Percentiles rank a stretch among this genome's conserved stretches.
phyloP scores from a whole-genome alignment of 2,329 filamentous ascomycete genomes.

The Ciborinia camelliae region DNA sequence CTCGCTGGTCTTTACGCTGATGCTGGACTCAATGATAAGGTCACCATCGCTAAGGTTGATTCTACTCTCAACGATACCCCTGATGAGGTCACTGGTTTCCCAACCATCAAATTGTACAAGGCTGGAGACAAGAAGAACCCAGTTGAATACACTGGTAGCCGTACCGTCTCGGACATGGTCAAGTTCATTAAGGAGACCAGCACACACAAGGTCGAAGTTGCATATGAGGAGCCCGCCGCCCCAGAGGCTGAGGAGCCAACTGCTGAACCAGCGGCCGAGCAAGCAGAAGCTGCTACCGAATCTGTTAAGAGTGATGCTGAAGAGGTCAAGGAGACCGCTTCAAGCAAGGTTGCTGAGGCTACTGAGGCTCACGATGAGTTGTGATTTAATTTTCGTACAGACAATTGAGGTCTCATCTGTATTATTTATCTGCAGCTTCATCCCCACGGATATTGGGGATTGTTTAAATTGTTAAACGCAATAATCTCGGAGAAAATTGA shows the following conservation, averaged over 20 bases:
- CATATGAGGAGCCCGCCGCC: slow-evolving; percentile 49
- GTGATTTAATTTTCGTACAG: slow-evolving; percentile 45
- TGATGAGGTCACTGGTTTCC: slow-evolving; percentile 95
- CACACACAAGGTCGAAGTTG: slow-evolving; percentile 75
- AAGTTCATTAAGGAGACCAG: slow-evolving; percentile 94
- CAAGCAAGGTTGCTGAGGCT: slow-evolving; percentile 46
- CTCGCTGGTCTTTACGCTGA: slow-evolving; percentile 73
- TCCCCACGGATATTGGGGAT: not conserved
- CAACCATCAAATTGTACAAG: slow-evolving; percentile 97
- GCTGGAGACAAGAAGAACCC: slow-evolving; percentile 84
- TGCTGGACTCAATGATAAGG: slow-evolving; percentile 74
- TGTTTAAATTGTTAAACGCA: slow-evolving; percentile 10
- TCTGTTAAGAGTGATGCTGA: slow-evolving; percentile 43
- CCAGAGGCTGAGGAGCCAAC: slow-evolving; percentile 45
- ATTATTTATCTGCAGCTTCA: slow-evolving; percentile 26
- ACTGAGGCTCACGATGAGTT: slow-evolving; percentile 68
- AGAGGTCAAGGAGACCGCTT: slow-evolving; percentile 47
- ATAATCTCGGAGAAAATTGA: slow-evolving; percentile 6
- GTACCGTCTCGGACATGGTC: slow-evolving; percentile 87
- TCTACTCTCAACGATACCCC: slow-evolving; percentile 95
- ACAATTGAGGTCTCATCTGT: slow-evolving; percentile 35
- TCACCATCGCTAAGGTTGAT: slow-evolving; percentile 96
- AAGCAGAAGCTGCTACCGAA: slow-evolving; percentile 41
- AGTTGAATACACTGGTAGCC: slow-evolving; percentile 81
- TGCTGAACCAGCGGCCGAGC: slow-evolving; percentile 41